Conservation (phyloP, 83 land plant genomes). For the Picea abies region DNA sequence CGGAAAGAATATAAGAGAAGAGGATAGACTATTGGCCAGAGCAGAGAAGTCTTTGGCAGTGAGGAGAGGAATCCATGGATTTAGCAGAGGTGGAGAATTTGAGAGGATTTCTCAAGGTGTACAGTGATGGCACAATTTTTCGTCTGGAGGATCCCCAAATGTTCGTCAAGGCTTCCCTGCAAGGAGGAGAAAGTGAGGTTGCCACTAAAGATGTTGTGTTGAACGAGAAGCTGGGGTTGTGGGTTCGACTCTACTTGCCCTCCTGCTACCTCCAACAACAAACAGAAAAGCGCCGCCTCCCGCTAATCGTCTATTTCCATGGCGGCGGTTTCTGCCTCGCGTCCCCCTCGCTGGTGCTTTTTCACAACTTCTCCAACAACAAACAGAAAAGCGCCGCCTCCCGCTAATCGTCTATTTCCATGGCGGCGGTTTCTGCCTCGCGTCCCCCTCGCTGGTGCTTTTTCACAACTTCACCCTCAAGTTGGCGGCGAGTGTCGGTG, state of each 20-base stretch:
- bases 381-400: too few species aligned
- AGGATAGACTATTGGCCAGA: too few species aligned
- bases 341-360: constrained; percentile 34
- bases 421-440: constrained; percentile 76
- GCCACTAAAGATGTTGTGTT: not conserved
- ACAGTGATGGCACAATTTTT: not conserved
- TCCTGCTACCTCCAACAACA: too few species aligned
- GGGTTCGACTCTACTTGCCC: too few species aligned
- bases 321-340: constrained; percentile 77
- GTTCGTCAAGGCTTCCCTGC: not conserved
- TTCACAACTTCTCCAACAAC: constrained; percentile 23
- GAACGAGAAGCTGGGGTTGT: too few species aligned
- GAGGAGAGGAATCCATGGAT: too few species aligned
- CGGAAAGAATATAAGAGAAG: too few species aligned
- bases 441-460: constrained; percentile 34
- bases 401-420: constrained; percentile 33
- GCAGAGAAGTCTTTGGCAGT: too few species aligned
- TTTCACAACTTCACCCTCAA: constrained; percentile 40
- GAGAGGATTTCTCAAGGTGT: not conserved
- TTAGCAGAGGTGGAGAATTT: not conserved
- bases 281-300: too few species aligned
- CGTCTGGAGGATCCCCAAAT: not conserved
- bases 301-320: constrained; percentile 35
- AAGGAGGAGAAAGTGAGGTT: not conserved
- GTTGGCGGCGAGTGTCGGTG: constrained; percentile 38